Base-by-base conservation (phyloP, 2,329 filamentous ascomycete genomes). In the Colletotrichum lindemuthianum region DNA sequence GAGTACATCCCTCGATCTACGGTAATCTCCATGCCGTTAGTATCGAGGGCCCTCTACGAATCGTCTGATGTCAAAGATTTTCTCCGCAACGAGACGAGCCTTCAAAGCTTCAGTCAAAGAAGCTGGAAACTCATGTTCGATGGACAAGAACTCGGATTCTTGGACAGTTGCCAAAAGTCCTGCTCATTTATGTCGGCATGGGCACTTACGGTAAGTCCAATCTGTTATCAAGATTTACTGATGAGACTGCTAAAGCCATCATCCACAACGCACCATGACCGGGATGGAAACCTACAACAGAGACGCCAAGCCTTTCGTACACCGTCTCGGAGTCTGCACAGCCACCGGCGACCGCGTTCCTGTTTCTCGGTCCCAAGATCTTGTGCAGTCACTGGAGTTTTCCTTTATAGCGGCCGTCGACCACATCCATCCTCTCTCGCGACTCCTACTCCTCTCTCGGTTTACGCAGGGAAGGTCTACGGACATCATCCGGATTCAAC, bases 1-100 rank as follows among this genome's bases (percentile, higher is more conserved):
- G 87, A 89, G 69, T 86, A 85, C 60, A 88, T 85, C 71, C 88
- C 86, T 2, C 87, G 87, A 0, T 88, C 86, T 1, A 89, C 87
- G 0, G 86, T 88, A 6, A 79, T 88, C 34, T 88, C 86, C 1
- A 83, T 89, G 81, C 81, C 82, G 0, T 78, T 88, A 69, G 78
- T 86, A 9, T 79, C 83, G 0, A 77, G 85, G 13, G 82, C 84
- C 1, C 76, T 84, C 56, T 81, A 86, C 64, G 81, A 79, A 2
- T 75, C 86, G 13, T 70, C 81, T 1, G 84, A 88, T 64, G 81
- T 82, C 0, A 74, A 81, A 11, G 86, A 86, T 0, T 88, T 82
- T 67, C 70, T 88, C 15, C 86, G 81, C 69, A 88, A 88, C 70
- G 88, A 88, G 73, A 88, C 84, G 1, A 82, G 79, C 54, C 69